A percentile compares a stretch with the other conserved stretches of the same genome.
Conservation (phyloP, 2,329 filamentous ascomycete genomes). For the Aspergillus carbonarius region DNA sequence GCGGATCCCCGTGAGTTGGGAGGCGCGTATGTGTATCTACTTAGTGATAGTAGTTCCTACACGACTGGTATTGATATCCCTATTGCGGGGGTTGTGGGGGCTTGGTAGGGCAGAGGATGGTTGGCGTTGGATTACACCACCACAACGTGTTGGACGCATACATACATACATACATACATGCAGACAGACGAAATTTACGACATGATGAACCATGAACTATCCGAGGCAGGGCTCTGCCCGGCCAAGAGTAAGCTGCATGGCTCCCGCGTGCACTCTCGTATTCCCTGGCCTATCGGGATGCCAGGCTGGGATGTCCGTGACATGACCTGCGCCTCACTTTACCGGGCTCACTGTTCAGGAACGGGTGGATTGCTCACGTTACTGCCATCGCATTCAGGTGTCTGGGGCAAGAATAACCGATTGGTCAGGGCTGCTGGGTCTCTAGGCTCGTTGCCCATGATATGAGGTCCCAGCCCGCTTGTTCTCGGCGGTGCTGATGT, state of each 20-base stretch:
- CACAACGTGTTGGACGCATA: background rate
- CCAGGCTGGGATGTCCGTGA: background rate
- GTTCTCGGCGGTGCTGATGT: background rate
- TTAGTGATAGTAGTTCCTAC: slow-evolving; percentile 48
- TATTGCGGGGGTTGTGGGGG: slow-evolving; percentile 40
- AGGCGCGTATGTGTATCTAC: slow-evolving; percentile 57
- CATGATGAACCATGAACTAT: background rate
- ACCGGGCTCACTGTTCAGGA: background rate
- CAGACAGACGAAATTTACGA: background rate
- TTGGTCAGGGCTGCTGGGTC: background rate
- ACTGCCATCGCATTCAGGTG: background rate
- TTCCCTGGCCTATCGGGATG: slow-evolving; percentile 1
- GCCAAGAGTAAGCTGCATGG: slow-evolving; percentile 4
- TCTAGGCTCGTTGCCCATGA: background rate
- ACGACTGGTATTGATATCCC: slow-evolving; percentile 41
- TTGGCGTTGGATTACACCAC: background rate
- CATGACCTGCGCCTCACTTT: background rate
- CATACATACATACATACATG: background rate
- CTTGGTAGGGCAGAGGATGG: slow-evolving; percentile 18
- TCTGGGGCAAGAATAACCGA: background rate
- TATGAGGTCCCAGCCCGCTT: background rate
- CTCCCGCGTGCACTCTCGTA: background rate
- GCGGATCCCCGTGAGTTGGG: slow-evolving; percentile 56
- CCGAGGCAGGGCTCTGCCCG: background rate
- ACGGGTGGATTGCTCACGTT: background rate